A percentile compares a stretch with the other conserved stretches of the same genome.
Conservation (phyloP, 2,329 filamentous ascomycete species). For the Malbranchea cinnamomea region DNA sequence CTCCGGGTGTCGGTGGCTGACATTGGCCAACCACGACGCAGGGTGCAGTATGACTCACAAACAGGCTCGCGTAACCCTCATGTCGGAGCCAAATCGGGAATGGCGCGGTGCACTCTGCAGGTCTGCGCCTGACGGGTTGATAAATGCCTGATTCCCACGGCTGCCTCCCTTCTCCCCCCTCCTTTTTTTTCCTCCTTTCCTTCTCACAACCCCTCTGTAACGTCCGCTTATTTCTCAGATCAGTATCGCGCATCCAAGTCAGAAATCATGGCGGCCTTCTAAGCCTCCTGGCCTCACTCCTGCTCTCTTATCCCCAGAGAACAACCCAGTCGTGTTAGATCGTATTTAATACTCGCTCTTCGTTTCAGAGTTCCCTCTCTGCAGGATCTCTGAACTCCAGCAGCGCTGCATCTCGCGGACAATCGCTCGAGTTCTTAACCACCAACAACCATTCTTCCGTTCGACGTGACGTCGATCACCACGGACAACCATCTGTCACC, state of each 20-base stretch:
- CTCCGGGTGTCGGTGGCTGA: no score
- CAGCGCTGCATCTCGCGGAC: conserved; percentile 27
- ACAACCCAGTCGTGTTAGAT: conserved; percentile 27
- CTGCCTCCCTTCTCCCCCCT: conserved; percentile 9
- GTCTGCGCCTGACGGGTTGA: no score
- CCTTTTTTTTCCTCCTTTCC: conserved; percentile 8
- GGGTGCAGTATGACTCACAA: no score
- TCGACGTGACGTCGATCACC: conserved; percentile 33
- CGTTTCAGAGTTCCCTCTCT: conserved; percentile 28
- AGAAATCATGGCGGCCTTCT: conserved; percentile 25
- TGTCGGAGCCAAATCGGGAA: no score
- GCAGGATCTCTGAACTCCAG: conserved; percentile 32
- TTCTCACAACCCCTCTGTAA: no score
- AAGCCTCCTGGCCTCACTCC: conserved; percentile 17
- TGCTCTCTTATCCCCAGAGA: conserved; percentile 21
- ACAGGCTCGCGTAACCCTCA: no score
- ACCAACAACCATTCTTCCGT: conserved; percentile 19
- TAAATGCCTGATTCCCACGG: conserved; percentile 24
- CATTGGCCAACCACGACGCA: no score
- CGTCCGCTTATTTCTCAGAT: no score
- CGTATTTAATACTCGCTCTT: conserved; percentile 16
- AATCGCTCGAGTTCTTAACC: conserved; percentile 27
- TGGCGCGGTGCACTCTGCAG: no score
- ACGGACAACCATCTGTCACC: conserved; percentile 33
- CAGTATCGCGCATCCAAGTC: conserved; percentile 10